These are phyloP conservation scores for Yarrowia deformans DNA, from an alignment of 805 yeast genomes.

Conservation along the genomic window DNA sequence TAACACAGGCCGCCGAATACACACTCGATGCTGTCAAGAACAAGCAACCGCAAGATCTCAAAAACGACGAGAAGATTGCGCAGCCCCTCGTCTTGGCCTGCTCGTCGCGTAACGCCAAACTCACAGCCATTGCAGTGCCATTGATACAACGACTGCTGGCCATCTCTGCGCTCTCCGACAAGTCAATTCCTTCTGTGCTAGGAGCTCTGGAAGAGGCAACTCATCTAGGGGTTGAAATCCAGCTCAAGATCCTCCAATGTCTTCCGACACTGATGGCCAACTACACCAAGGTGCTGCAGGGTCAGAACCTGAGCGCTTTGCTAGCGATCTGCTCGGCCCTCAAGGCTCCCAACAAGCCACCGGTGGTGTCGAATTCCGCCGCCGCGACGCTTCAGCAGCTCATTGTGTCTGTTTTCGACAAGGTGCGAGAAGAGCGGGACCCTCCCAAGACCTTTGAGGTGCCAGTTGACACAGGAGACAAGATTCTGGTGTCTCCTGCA, in stretches of 20 bases:
- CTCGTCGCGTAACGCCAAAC: conserved; percentile 74
- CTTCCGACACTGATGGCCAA: conserved; percentile 76
- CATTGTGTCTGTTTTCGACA: conserved; percentile 77
- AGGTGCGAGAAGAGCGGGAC: conserved; percentile 54
- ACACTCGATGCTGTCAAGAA: conserved; percentile 30
- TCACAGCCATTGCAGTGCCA: conserved; percentile 74
- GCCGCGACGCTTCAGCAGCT: conserved; percentile 92
- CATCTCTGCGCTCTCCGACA: conserved; percentile 61
- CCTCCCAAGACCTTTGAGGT: conserved; percentile 50
- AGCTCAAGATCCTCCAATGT: conserved; percentile 82
- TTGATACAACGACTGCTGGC: conserved; percentile 69
- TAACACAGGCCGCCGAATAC: conserved; percentile 37
- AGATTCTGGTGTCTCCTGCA: conserved; percentile 57
- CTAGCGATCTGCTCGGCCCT: conserved; percentile 74
- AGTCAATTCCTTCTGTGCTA: conserved; percentile 61
- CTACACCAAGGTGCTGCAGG: conserved; percentile 64
- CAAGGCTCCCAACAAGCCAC: conserved; percentile 70
- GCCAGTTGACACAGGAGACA: conserved; percentile 55
- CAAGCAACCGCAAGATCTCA: conserved; percentile 47
- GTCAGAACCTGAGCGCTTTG: conserved; percentile 62
- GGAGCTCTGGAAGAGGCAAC: conserved; percentile 77
- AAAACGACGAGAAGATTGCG: conserved; percentile 61
- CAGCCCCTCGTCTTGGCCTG: conserved; percentile 78
- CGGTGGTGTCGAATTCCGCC: conserved; percentile 87
- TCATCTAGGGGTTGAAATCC: conserved; percentile 78